These are phyloP conservation scores for Lablab purpureus DNA, from an alignment of 306 rosid species.

Conservation along the genomic window DNA sequence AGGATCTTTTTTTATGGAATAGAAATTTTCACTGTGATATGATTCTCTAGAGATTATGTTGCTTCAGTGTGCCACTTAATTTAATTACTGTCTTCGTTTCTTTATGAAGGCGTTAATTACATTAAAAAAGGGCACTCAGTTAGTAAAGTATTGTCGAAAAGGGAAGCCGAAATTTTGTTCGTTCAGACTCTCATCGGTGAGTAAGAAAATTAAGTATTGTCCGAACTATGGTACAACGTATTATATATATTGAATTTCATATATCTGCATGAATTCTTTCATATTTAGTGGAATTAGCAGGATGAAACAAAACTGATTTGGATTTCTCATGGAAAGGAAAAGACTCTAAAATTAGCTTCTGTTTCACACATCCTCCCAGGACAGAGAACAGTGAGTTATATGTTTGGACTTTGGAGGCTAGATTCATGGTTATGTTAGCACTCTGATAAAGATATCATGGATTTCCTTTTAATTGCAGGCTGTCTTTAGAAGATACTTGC, in stretches of 20 bases:
- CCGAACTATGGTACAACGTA: conserved; percentile 1
- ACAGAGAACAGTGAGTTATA: conserved; percentile 94
- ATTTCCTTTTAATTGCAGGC: conserved; percentile 60
- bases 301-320: conserved; percentile 86
- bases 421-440: conserved; percentile 5
- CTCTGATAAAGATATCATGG: background rate
- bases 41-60: conserved; percentile 40
- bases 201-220: conserved; percentile 25
- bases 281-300: conserved; percentile 64
- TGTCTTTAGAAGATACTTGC: conserved; percentile 87
- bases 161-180: conserved; percentile 86
- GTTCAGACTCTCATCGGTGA: conserved; percentile 85
- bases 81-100: conserved; percentile 34
- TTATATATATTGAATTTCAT: conserved; percentile 34
- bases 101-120: conserved; percentile 71
- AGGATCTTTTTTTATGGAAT: conserved; percentile 14
- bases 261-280: conserved; percentile 49
- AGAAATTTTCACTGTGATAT: conserved; percentile 30
- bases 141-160: conserved; percentile 84
- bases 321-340: conserved; percentile 83
- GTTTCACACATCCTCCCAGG: conserved; percentile 76
- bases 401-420: conserved; percentile 23
- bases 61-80: conserved; percentile 14
- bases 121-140: conserved; percentile 81
- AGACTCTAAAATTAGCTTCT: conserved; percentile 66